These are phyloP conservation scores for Glycyrrhiza uralensis DNA, from an alignment of 306 rosid genomes.

Conservation along the genomic window DNA sequence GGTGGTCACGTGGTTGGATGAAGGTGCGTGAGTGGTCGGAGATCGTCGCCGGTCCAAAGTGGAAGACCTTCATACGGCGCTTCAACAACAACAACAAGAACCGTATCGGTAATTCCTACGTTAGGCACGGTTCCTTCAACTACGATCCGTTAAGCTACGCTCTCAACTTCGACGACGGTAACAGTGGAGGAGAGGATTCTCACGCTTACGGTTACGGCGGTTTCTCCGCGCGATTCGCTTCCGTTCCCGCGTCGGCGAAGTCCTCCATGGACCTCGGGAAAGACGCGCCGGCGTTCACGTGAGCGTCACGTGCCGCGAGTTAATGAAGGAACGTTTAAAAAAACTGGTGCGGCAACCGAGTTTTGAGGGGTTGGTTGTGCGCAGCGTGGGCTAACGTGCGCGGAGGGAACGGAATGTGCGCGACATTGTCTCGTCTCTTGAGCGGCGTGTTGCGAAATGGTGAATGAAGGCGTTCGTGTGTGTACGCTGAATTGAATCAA, in stretches of 20 bases:
- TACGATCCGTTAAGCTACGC: constrained; percentile 67
- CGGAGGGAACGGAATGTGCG: background rate
- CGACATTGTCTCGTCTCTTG: too few relatives aligned
- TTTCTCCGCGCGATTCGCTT: constrained; percentile 59
- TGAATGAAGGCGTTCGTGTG: background rate
- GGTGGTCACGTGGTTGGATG: constrained; percentile 59
- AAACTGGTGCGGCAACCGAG: background rate
- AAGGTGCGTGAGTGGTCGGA: constrained; percentile 64
- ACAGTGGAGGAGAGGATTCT: background rate
- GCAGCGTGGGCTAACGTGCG: background rate
- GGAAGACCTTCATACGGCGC: constrained; percentile 74
- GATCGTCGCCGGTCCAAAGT: constrained; percentile 62
- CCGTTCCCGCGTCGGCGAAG: constrained; percentile 45
- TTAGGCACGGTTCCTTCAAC: constrained; percentile 33
- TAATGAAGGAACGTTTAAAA: background rate
- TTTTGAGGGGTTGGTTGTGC: background rate
- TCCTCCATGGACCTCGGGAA: constrained; percentile 46
- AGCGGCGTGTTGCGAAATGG: too few relatives aligned
- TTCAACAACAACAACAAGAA: constrained; percentile 28
- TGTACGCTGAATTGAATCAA: background rate
- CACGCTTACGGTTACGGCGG: constrained; percentile 17
- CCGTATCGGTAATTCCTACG: background rate
- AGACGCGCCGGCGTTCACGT: constrained; percentile 37
- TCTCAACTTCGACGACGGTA: constrained; percentile 64
- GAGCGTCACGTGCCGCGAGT: background rate